Percentiles rank a stretch among this genome's conserved stretches.
Conservation (phyloP, 2,329 filamentous ascomycete genomes). For the Fusarium palustre region DNA sequence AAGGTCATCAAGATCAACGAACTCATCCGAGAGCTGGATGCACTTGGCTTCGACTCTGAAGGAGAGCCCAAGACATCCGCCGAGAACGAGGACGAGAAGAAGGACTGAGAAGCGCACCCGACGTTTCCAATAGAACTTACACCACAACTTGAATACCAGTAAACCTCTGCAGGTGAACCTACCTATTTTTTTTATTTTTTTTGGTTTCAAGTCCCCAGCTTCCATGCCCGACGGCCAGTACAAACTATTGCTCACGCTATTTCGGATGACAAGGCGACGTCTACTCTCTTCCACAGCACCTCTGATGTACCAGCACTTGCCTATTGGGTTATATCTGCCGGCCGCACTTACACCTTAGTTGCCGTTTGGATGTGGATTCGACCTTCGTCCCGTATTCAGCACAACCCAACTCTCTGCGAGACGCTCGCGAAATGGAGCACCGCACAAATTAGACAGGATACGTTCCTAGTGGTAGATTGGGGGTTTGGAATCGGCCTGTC, state of each 20-base stretch:
- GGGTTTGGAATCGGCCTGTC: no score
- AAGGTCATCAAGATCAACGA: slow-evolving; percentile 99
- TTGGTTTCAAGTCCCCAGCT: not conserved
- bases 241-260: not conserved
- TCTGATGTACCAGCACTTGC: not conserved
- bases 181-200: no score
- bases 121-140: not conserved
- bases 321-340: not conserved
- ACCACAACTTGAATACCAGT: not conserved
- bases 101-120: slow-evolving; percentile 38
- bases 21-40: slow-evolving; percentile 86
- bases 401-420: not conserved
- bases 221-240: not conserved
- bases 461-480: not conserved
- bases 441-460: not conserved
- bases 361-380: not conserved
- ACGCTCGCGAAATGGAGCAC: not conserved
- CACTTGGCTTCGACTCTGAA: slow-evolving; percentile 84
- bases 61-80: slow-evolving; percentile 65
- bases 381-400: not conserved
- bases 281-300: not conserved
- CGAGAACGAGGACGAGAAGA: slow-evolving; percentile 31
- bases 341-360: not conserved
- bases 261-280: not conserved
- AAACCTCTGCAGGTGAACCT: not conserved